These are phyloP conservation scores for Dendrobium nobile DNA, from an alignment of 106 monocot species.

Conservation along the genomic window DNA sequence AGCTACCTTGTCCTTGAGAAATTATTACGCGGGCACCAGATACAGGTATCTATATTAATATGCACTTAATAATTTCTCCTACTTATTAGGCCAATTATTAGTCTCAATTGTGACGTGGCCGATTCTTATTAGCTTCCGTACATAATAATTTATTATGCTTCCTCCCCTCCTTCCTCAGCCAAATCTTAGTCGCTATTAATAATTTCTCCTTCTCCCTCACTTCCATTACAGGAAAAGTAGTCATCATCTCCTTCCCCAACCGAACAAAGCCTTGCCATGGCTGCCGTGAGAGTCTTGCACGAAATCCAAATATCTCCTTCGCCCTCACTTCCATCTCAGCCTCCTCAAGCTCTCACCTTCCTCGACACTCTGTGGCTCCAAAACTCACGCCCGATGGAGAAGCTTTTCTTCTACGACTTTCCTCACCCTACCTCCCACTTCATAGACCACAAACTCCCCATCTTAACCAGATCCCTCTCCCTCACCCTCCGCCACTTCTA, in stretches of 20 bases:
- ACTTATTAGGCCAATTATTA: too few species aligned
- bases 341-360: constrained; percentile 22
- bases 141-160: too few species aligned
- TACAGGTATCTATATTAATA: too few species aligned
- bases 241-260: not conserved
- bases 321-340: not conserved
- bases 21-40: too few species aligned
- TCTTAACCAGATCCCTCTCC: constrained; percentile 46
- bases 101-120: too few species aligned
- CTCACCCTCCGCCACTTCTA: constrained; percentile 35
- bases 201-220: fast-evolving
- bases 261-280: not conserved
- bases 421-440: constrained; percentile 19
- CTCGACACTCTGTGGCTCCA: constrained; percentile 23
- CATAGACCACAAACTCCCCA: constrained; percentile 20
- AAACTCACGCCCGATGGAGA: constrained; percentile 15
- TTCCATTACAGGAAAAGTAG: fast-evolving
- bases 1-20: too few species aligned
- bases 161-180: too few species aligned
- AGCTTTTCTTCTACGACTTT: constrained; percentile 45
- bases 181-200: too few species aligned
- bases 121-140: too few species aligned
- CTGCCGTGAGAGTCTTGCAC: not conserved
- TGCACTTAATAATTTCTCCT: too few species aligned
- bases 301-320: constrained; percentile 2